Base-by-base conservation (phyloP, 352 stramenopile genomes). In the Phytophthora syringae region DNA sequence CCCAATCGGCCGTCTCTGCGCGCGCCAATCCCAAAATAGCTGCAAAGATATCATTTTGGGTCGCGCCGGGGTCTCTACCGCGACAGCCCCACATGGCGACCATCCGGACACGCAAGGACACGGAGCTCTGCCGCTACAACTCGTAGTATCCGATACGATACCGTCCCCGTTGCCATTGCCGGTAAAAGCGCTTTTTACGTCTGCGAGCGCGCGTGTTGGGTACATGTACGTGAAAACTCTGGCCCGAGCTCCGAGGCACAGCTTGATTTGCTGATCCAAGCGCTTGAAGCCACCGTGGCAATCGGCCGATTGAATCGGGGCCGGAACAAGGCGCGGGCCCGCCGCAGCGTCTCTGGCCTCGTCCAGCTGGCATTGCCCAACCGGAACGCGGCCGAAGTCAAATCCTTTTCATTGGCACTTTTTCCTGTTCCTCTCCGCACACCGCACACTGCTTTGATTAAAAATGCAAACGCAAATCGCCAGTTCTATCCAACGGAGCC, bases 31-130 rank as follows among this genome's bases (percentile, higher is more conserved):
- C 52, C 60, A 68, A 60, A 67, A 67, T 59, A 67, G 37, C 16
- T 7, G 37, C 4, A 49, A 60, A 60, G 28, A 64, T 60, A 54
- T 60, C 40, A 47, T 60, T 61, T 60, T 60, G 59, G 49, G 59
- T 40, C 34, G 34, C 34, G 34, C 34, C 34, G 47, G 6, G 37
- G 39, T 30, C 52, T 52, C 34, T 57, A 3, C 20, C 20, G 7
- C 16, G 18, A 18, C 27, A 22, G 44, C 22, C 24, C 36, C 27
- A 32, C 27, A 32, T 32, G 9, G 5, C 27, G 5, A 32, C 27
- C 27, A 32, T 32, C 5, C 27, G 9, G 27, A 32, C 27, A 32
- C 27, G 27, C 27, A 9, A 32, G 27, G 27, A 32, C 27, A 32
- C 27, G 9, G 5, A 32, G 27, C 27, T 10, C 5, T 32, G 5